A percentile compares a stretch with the other conserved stretches of the same genome.
phyloP scores from a whole-genome alignment of 2,329 filamentous ascomycete species.

The Alternaria sp. region DNA sequence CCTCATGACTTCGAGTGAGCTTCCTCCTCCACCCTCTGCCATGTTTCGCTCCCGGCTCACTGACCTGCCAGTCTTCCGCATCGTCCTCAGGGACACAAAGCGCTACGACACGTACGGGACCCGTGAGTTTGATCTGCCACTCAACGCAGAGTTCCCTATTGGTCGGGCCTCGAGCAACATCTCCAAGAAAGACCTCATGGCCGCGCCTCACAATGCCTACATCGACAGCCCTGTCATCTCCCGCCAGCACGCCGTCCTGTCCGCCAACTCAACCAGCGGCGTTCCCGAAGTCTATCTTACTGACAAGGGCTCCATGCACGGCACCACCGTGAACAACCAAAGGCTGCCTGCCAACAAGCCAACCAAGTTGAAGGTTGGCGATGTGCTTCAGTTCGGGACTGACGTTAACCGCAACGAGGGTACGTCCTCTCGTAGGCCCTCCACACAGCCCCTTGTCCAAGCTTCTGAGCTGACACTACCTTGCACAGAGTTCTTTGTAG shows the following conservation, averaged over 20 bases:
- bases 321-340: conserved; percentile 64
- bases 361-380: conserved; percentile 40
- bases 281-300: conserved; percentile 56
- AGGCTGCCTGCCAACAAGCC: conserved; percentile 34
- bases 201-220: conserved; percentile 66
- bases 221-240: conserved; percentile 79
- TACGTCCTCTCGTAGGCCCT: conserved; percentile 25
- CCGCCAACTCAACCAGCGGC: conserved; percentile 26
- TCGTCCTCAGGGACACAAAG: conserved; percentile 43
- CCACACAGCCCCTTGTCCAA: neutral
- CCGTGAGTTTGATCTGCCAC: conserved; percentile 42
- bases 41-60: conserved; percentile 10
- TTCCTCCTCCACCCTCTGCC: neutral
- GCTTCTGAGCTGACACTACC: conserved; percentile 17
- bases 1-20: conserved; percentile 30
- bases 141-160: conserved; percentile 45
- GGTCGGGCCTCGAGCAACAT: conserved; percentile 56
- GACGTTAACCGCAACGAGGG: conserved; percentile 48
- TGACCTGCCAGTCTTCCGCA: conserved; percentile 35
- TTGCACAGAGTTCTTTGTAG: conserved; percentile 41
- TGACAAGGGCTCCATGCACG: conserved; percentile 69
- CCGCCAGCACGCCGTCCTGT: conserved; percentile 68
- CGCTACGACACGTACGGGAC: conserved; percentile 53
- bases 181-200: conserved; percentile 52
- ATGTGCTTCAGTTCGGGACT: conserved; percentile 48